Conservation (phyloP, 2,329 filamentous ascomycete genomes). For the Fusarium pseudograminearum region DNA sequence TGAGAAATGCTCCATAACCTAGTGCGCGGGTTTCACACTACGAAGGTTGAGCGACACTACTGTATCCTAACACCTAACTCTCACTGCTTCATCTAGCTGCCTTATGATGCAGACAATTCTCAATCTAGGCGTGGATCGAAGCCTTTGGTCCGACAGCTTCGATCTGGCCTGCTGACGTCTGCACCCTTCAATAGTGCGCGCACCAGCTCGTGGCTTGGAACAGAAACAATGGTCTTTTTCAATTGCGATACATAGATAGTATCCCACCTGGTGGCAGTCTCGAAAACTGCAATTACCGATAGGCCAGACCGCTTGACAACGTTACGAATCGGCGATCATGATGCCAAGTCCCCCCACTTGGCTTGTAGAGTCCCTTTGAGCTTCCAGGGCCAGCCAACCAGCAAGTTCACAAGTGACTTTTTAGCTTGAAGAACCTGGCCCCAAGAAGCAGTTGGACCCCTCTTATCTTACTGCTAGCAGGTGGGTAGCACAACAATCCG, state of each 20-base stretch:
- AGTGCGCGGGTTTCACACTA: background rate
- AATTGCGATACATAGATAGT: background rate
- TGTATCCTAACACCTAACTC: background rate
- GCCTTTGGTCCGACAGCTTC: background rate
- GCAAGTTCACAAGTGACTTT: conserved; percentile 13
- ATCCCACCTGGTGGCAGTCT: background rate
- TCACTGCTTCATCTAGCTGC: background rate
- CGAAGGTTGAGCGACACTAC: conserved; percentile 11
- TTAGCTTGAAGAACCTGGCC: conserved; percentile 22
- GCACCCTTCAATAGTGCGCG: background rate
- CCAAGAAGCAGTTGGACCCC: conserved; percentile 24
- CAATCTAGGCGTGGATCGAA: conserved; percentile 20
- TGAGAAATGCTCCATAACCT: background rate
- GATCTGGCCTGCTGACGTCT: background rate
- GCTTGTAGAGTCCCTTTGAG: conserved; percentile 3
- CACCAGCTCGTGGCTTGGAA: conserved; percentile 6
- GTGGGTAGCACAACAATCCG: conserved; percentile 6
- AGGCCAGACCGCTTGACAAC: conserved; percentile 38
- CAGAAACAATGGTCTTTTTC: conserved; percentile 2
- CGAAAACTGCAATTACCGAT: conserved; percentile 10
- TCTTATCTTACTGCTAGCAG: conserved; percentile 14
- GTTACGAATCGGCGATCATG: conserved; percentile 42
- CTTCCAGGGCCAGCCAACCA: conserved; percentile 3
- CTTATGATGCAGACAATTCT: conserved; percentile 19
- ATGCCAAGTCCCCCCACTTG: conserved; percentile 18